phyloP scores from a whole-genome alignment of 495 filamentous ascomycete species.

The Aspergillus steynii region DNA sequence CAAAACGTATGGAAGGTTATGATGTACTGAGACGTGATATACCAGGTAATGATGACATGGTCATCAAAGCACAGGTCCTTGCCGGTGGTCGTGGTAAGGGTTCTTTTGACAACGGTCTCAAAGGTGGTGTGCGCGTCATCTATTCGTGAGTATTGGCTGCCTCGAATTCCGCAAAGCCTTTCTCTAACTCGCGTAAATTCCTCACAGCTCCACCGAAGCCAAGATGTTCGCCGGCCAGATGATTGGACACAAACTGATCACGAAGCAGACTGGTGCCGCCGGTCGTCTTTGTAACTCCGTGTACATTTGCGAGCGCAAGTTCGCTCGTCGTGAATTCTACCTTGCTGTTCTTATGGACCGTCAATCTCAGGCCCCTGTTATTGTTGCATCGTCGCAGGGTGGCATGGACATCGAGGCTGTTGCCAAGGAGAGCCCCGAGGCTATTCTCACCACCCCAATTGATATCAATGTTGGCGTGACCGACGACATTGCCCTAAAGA shows the following conservation, averaged over 20 bases:
- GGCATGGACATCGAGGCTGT: constrained; percentile 99
- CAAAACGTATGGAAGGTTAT: constrained; percentile 14
- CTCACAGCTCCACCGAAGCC: constrained; percentile 69
- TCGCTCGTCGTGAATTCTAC: constrained; percentile 98
- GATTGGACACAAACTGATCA: constrained; percentile 99
- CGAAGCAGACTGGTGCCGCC: constrained; percentile 93
- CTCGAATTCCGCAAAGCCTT: not conserved
- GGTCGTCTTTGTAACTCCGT: constrained; percentile 94
- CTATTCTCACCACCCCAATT: constrained; percentile 89
- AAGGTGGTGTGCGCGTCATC: constrained; percentile 97
- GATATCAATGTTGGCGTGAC: constrained; percentile 95
- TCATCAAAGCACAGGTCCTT: constrained; percentile 99
- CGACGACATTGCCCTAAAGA: constrained; percentile 86
- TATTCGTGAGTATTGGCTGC: constrained; percentile 70
- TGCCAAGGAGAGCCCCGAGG: constrained; percentile 94
- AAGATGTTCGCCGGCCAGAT: constrained; percentile 98
- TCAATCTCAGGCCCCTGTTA: constrained; percentile 84
- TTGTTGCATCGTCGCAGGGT: constrained; percentile 95
- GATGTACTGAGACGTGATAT: constrained; percentile 28
- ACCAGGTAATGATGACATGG: constrained; percentile 86
- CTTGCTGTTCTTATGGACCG: constrained; percentile 98
- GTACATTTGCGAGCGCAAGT: constrained; percentile 99
- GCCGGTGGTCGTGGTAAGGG: constrained; percentile 98
- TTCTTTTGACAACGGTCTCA: constrained; percentile 94
- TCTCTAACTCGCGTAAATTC: constrained; percentile 21